Conservation (phyloP, 2,329 filamentous ascomycete genomes). For the Xylaria sp. region DNA sequence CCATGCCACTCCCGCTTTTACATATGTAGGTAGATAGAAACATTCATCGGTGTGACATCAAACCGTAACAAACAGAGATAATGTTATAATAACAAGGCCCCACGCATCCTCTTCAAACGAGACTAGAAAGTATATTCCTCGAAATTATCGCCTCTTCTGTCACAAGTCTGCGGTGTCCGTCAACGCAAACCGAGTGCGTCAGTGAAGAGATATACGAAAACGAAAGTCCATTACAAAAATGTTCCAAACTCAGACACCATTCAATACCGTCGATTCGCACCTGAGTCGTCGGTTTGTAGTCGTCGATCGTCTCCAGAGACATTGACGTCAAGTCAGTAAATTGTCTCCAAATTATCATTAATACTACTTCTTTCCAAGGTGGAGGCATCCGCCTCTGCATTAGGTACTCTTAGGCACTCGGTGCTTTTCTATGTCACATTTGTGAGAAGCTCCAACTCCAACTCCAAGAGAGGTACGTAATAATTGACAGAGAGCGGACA, state of each 20-base stretch:
- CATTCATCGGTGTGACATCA: not conserved
- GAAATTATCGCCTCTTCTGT: not conserved
- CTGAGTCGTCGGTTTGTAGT: constrained; percentile 48
- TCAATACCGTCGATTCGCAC: too few relatives aligned
- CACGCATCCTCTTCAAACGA: not conserved
- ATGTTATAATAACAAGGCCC: not conserved
- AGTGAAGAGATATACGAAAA: not conserved
- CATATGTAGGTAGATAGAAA: not conserved
- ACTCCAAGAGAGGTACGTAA: too few relatives aligned
- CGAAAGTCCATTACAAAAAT: constrained; percentile 50
- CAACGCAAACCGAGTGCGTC: not conserved
- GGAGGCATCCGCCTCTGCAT: not conserved
- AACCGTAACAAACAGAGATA: not conserved
- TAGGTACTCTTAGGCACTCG: not conserved
- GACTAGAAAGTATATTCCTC: not conserved
- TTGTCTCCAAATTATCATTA: not conserved
- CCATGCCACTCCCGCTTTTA: not conserved
- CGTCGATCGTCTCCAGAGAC: constrained; percentile 44
- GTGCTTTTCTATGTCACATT: too few relatives aligned
- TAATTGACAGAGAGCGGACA: too few relatives aligned
- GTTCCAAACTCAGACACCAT: constrained; percentile 48
- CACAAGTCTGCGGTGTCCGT: not conserved
- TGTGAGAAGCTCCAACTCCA: too few relatives aligned
- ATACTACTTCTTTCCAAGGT: not conserved
- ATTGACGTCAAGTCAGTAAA: constrained; percentile 29